Base-by-base conservation (phyloP, 345 rosid genomes). In the Passiflora organensis region DNA sequence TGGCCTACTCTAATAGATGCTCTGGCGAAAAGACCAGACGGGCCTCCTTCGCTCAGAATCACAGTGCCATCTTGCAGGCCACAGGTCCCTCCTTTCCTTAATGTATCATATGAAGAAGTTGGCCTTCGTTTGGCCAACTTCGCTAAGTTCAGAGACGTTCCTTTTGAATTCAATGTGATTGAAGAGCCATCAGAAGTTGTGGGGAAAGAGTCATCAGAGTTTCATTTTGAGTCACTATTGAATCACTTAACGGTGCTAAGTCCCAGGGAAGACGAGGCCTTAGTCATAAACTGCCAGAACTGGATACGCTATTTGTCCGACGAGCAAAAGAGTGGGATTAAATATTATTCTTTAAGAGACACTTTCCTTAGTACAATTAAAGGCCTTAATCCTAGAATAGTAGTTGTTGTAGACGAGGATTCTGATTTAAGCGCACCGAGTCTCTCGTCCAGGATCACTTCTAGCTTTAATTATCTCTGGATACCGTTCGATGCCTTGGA, bases 1-100 rank as follows among this genome's bases (percentile, higher is more conserved):
- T 84, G 87, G 85, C 91, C 91, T 28, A 84, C 87, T 1, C 77
- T 84, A 17, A 81, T 84, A 13, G 87, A 81, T 43, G 80, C 80
- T 46, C 67, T 81, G 46, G 87, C 85, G 20, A 84, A 76, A 59
- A 65, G 85, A 42, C 73, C 83, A 0, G 78, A 84, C 65, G 85
- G 91, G 13, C 82, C 91, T 28, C 87, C 91, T 22, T 77, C 79
- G 1, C 66, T 84, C 43, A 73, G 77, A 62, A 77, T 84, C 53
- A 77, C 87, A 0, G 79, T 84, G 14, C 91, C 87, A 4, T 69
- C 70, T 16, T 47, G 18, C 20, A 51, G 83, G 64, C 91, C 85
- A 10, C 68, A 36, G 0, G 83, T 78, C 15, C 87, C 91, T 59
- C 87, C 85, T 32, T 62, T 76, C 58, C 85, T 84, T 23, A 76